Evolutionary conservation across 139 green algal genomes (phyloP), one percentile per base, ranked within the genome.

Genomic region (Trebouxia sp.): DNA sequence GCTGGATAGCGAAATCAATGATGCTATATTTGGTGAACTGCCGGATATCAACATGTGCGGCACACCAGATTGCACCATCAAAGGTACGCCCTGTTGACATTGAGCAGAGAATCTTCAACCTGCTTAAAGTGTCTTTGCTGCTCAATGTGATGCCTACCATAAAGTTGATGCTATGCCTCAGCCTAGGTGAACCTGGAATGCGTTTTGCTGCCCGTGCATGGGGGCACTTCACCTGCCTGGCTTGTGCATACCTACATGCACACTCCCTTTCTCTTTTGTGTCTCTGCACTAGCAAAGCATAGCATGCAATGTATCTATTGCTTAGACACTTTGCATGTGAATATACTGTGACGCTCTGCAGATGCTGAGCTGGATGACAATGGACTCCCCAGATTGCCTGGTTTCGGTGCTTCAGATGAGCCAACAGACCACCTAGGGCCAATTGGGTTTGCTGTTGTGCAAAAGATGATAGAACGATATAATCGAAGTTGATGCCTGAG

Each of bases 21-120:
- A 72, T 45, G 62, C 62, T 14, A 42, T 72, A 17, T 22, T 42
- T 7, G 2, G 42, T 0, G 35, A 32, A 0, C 32, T 72, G 12
- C 62, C 62, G 26, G 28, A 17, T 37, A 15, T 35, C 37, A 56
- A 51, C 26, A 5, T 77, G 4, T 77, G 69, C 55, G 69, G 69
- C 12, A 39, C 24, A 22, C 69, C 69, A 41, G 69, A 77, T 41
- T 77, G 69, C 69, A 77, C 12, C 8, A 38, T 77, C 37, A 39
- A 55, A 14, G 38, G 69, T 77, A 6, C 2, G 50, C 26, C 20
- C 50, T 58, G 50, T 17, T 3, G 4, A 28, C 50, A 3, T 58
- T 17, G 22, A 28, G 2, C 50, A 58, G 22, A 3, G 50, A 58
- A 3, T 17, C 50, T n/a, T n/a, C n/a, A n/a, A n/a, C n/a, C n/a